Base-by-base conservation (phyloP, 2,329 filamentous ascomycete species). In the Emergomyces pasteurianus region DNA sequence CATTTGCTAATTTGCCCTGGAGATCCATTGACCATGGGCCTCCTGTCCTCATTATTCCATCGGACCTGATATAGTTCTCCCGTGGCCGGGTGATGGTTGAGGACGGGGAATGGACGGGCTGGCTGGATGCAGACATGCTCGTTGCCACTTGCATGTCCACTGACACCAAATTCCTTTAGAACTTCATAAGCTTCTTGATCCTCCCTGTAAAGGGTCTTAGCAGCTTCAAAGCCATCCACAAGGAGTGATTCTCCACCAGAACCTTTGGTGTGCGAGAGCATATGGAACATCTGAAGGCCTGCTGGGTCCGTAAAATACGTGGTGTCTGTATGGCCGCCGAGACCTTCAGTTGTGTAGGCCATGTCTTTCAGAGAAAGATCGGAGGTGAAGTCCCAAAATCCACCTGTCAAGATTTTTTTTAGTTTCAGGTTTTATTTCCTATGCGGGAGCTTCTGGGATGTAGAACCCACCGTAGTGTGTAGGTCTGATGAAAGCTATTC, bases 261-360 rank as follows among this genome's bases (percentile, higher is more conserved):
- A 10, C 78, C 62, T 66, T 74, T 61, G 8, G 85, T 87, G 72
- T 95, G 90, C 0, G 89, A 94, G 34, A 97, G 82, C 54, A 96
- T 79, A 71, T 99, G 94, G 74, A 99, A 95, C 31, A 94, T 86
- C 73, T 99, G 94, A 40, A 99, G 81, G 10, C 92, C 90, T 1
- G 89, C 86, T 0, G 94, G 92, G 64, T 97, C 92, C 26, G 85
- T 91, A 76, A 97, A 97, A 74, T 99, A 97, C 0, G 92, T 96
- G 7, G 85, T 97, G 75, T 99, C 94, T 0, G 92, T 97, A 74
- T 99, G 94, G 0, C 89, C 87, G 23, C 85, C 84, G 2, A 99
- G 82, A 0, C 86, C 86, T 58, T 94, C 80, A 67, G 88, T 90
- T 1, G 92, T 96, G 76, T 97, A 99, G 3, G 91, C 91, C 1